These are phyloP conservation scores for Wickerhamomyces bovis DNA, from an alignment of 805 yeast genomes.

Conservation along the genomic window DNA sequence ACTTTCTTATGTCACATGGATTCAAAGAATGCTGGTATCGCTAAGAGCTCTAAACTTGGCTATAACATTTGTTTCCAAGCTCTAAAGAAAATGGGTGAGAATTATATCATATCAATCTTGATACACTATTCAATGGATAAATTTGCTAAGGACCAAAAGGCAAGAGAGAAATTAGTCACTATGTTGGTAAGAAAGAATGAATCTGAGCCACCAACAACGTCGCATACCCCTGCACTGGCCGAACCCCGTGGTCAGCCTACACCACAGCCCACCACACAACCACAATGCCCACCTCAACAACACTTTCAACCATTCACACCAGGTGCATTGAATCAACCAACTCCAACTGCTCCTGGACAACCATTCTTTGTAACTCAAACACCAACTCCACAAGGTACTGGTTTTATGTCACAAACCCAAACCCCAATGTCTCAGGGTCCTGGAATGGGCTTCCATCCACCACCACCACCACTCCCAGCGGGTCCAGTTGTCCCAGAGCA, in stretches of 20 bases:
- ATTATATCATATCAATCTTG: constrained; percentile 46
- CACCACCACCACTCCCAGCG: too few species aligned
- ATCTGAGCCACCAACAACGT: constrained; percentile 13
- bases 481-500: constrained; percentile 1
- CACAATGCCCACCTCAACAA: constrained; percentile 6
- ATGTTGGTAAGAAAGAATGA: constrained; percentile 14
- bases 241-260: background rate
- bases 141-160: constrained; percentile 29
- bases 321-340: background rate
- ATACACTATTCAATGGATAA: constrained; percentile 46
- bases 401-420: background rate
- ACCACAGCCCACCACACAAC: background rate
- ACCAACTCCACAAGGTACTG: background rate
- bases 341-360: background rate
- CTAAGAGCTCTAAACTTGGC: constrained; percentile 31
- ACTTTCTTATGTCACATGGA: constrained; percentile 68
- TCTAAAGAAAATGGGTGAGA: constrained; percentile 37
- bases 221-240: constrained; percentile 2
- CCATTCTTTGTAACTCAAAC: background rate
- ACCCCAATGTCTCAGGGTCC: background rate
- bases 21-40: constrained; percentile 29
- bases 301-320: constrained; percentile 1
- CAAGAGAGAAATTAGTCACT: constrained; percentile 17
- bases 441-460: background rate
- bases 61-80: constrained; percentile 28